Percentiles rank a stretch among this genome's conserved stretches.
Conservation (phyloP, 1,284 basidiomycete genomes). For the Baeospora myosura region DNA sequence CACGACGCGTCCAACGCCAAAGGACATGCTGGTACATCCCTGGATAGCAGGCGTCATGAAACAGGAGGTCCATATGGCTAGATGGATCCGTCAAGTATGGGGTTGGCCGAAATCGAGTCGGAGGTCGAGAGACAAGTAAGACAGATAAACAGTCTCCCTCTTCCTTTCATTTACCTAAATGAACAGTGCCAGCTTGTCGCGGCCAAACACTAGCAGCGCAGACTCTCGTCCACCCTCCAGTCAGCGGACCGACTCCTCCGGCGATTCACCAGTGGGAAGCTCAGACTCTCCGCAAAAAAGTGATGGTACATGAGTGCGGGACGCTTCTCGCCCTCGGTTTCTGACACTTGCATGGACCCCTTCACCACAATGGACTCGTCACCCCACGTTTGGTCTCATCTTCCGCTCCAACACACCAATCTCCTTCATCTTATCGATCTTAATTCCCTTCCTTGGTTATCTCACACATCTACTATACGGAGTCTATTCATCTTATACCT, state of each 20-base stretch:
- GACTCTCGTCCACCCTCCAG: slow-evolving; percentile 19
- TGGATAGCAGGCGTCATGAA: slow-evolving; percentile 81
- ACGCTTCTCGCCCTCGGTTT: no score
- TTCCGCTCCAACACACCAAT: no score
- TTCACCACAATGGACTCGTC: no score
- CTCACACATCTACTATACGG: no score
- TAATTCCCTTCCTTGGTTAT: no score
- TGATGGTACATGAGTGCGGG: slow-evolving; percentile 8
- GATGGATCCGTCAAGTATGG: slow-evolving; percentile 89
- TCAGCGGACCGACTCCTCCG: slow-evolving; percentile 12
- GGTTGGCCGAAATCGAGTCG: slow-evolving; percentile 58
- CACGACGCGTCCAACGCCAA: slow-evolving; percentile 72
- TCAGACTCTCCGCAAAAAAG: slow-evolving; percentile 11
- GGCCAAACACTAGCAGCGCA: slow-evolving; percentile 21
- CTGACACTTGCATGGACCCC: no score
- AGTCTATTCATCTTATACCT: no score
- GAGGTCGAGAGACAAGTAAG: slow-evolving; percentile 37
- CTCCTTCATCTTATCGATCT: no score
- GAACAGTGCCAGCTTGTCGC: slow-evolving; percentile 17
- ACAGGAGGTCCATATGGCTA: slow-evolving; percentile 81
- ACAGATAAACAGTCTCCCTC: slow-evolving; percentile 9
- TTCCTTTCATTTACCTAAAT: neutral
- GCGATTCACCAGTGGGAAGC: slow-evolving; percentile 9
- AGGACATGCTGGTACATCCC: slow-evolving; percentile 79
- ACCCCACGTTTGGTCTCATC: no score